phyloP scores from a whole-genome alignment of 768 basidiomycete genomes.

The Mycena rosella region DNA sequence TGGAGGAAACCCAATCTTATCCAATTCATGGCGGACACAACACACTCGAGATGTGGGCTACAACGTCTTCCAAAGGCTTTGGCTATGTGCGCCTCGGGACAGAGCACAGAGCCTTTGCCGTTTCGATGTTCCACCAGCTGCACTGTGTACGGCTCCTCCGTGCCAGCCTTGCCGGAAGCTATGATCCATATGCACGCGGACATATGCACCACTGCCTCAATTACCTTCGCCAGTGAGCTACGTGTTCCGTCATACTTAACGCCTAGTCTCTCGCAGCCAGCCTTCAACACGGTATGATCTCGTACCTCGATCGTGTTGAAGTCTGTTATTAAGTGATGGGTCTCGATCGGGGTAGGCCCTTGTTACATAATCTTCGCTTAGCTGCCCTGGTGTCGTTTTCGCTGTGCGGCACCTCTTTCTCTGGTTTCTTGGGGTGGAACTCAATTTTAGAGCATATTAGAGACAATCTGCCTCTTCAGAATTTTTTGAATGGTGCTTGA shows the following conservation, averaged over 20 bases:
- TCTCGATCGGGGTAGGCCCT: no score
- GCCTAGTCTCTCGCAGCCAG: no score
- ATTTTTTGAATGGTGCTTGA: no score
- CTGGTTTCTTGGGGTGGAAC: no score
- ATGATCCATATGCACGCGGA: conserved; percentile 10
- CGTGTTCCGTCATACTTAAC: neutral
- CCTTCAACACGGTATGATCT: no score
- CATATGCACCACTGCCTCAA: conserved; percentile 41
- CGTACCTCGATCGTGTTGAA: no score
- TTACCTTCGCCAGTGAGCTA: conserved; percentile 36
- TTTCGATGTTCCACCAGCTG: conserved; percentile 50
- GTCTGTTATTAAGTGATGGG: no score
- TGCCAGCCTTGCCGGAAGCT: conserved; percentile 21
- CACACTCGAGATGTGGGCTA: conserved; percentile 44
- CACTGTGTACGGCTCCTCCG: conserved; percentile 48
- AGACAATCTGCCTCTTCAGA: no score
- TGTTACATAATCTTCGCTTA: no score
- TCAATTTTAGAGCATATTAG: no score
- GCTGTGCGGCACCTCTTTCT: no score
- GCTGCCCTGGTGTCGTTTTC: no score
- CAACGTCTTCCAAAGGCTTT: conserved; percentile 43
- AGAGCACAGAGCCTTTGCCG: conserved; percentile 44
- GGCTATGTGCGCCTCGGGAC: conserved; percentile 47
- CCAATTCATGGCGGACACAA: conserved; percentile 38
- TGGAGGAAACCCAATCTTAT: conserved; percentile 49